Evolutionary conservation across 345 rosid species (phyloP), one percentile per base, ranked within the genome.

Genomic region (Populus davidiana): DNA sequence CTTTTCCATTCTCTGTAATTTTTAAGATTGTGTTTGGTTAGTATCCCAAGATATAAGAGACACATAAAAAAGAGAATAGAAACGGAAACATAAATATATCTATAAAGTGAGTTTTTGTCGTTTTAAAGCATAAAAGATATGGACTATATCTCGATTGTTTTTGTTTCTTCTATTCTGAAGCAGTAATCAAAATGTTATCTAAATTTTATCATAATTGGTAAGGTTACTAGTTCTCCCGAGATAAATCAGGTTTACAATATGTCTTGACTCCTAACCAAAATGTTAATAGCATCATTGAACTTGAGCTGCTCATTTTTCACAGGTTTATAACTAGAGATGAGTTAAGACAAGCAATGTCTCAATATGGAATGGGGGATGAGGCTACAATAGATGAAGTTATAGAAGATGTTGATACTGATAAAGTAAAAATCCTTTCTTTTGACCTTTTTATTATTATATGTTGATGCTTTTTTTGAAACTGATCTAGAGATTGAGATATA

Each of bases 321-420:
- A 81, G 84, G 79, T 78, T 63, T 74, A 82, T 82, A 29, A 75
- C 81, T 18, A 78, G 85, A 70, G 85, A 82, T 31, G 85, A 82
- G 39, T 73, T 82, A 20, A 78, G 77, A 67, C 81, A 82, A 70
- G 76, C 77, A 64, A 82, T 82, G 85, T 12, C 81, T 64, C 72
- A 78, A 33, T 44, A 78, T 64, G 81, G 81, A 25, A 74, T 82
- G 76, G 85, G 85, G 2, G 81, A 82, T 35, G 85, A 82, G 0
- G 77, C 78, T 5, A 82, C 85, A 5, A 82, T 82, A 31, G 64
- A 82, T 35, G 81, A 82, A 67, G 63, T 82, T 52, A 38, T 82
- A 5, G 77, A 78, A 3, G 85, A 82, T 70, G 85, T 82, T 33
- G 85, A 82, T 44, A 78, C 73, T 2, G 73, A 82, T 64, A 82